These are phyloP conservation scores for Magnaporthiopsis rhizophila DNA, from an alignment of 2,329 filamentous ascomycete genomes.

Conservation along the genomic window DNA sequence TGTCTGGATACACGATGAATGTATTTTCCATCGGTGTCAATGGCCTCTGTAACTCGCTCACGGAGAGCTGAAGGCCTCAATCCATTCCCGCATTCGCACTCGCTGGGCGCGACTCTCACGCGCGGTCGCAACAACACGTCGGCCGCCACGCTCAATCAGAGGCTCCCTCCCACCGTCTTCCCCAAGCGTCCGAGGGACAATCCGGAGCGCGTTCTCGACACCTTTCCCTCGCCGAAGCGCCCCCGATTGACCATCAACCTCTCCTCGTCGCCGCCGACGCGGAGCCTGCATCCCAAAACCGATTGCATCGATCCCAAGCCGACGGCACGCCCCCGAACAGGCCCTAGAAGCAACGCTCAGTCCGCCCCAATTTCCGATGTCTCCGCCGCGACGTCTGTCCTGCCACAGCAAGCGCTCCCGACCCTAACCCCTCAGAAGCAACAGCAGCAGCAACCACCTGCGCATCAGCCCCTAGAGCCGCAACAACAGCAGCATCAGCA, in stretches of 20 bases:
- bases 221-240: constrained; percentile 5
- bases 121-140: background rate
- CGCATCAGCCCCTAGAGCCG: constrained; percentile 4
- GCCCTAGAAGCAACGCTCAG: background rate
- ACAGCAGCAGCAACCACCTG: background rate
- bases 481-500: constrained; percentile 1
- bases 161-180: constrained; percentile 10
- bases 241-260: constrained; percentile 6
- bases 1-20: constrained; percentile 12
- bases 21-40: constrained; percentile 15
- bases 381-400: background rate
- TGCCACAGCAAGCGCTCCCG: background rate
- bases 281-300: background rate
- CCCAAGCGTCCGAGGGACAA: constrained; percentile 4
- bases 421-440: background rate
- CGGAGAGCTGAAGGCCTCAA: constrained; percentile 13
- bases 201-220: constrained; percentile 2
- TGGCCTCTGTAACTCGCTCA: constrained; percentile 17
- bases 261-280: constrained; percentile 4
- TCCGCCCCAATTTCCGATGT: background rate
- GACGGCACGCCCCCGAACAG: constrained; percentile 1
- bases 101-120: constrained; percentile 5
- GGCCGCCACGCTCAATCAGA: background rate
- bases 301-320: background rate
- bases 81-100: background rate